A percentile compares a stretch with the other conserved stretches of the same genome.
Conservation (phyloP, 805 yeast species). For the Hanseniaspora nectarophila region DNA sequence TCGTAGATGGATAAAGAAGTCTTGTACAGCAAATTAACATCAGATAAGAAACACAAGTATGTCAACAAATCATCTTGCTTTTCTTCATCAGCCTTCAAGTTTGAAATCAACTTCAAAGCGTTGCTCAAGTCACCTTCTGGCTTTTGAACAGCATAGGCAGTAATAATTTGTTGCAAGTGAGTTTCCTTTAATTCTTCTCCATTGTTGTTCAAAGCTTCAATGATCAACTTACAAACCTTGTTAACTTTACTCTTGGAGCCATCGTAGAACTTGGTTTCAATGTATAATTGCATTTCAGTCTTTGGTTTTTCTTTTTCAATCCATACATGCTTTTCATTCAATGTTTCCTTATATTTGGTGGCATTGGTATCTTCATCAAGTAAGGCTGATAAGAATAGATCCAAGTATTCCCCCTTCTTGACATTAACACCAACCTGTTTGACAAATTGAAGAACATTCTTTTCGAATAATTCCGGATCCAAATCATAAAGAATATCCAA, state of each 20-base stretch:
- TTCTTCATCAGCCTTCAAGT: slow-evolving; percentile 37
- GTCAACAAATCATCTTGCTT: slow-evolving; percentile 55
- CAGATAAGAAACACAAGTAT: slow-evolving; percentile 82
- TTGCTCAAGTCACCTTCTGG: slow-evolving; percentile 67
- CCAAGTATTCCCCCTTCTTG: slow-evolving; percentile 56
- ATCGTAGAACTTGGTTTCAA: slow-evolving; percentile 32
- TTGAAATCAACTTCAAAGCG: slow-evolving; percentile 55
- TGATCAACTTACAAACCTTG: slow-evolving; percentile 58
- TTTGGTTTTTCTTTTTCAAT: slow-evolving; percentile 26
- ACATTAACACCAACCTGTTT: slow-evolving; percentile 41
- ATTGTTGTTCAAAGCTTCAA: slow-evolving; percentile 39
- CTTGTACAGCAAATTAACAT: slow-evolving; percentile 69
- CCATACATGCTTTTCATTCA: slow-evolving; percentile 24
- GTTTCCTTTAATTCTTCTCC: slow-evolving; percentile 39
- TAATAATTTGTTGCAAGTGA: slow-evolving; percentile 65
- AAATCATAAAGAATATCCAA: slow-evolving; percentile 83
- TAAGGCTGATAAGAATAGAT: slow-evolving; percentile 74
- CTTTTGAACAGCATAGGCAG: slow-evolving; percentile 82
- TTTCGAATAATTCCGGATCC: slow-evolving; percentile 55
- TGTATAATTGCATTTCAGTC: slow-evolving; percentile 32
- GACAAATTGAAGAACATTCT: slow-evolving; percentile 55
- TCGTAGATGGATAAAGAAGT: slow-evolving; percentile 74
- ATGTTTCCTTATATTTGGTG: slow-evolving; percentile 73
- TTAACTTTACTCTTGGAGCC: slow-evolving; percentile 51
- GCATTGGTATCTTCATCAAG: slow-evolving; percentile 73